phyloP scores from a whole-genome alignment of 192 early-diverging fungal genomes.

The Podila epicladia region DNA sequence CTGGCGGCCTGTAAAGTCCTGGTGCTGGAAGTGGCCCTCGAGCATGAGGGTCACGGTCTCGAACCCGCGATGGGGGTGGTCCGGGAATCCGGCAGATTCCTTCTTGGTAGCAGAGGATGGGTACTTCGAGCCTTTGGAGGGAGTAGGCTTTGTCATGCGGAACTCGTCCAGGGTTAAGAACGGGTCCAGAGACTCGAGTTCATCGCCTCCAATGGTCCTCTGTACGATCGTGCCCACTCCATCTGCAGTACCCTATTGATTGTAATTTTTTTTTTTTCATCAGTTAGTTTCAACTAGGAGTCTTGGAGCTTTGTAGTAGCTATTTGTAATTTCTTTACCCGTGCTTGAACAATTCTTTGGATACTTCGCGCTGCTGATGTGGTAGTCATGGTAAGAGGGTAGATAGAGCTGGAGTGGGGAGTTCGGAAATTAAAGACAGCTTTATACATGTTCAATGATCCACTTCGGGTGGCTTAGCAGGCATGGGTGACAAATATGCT shows the following conservation, averaged over 20 bases:
- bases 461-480: too few species aligned
- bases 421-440: too few species aligned
- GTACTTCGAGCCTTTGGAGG: conserved; percentile 10
- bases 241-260: conserved; percentile 7
- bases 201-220: conserved; percentile 4
- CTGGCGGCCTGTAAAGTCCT: conserved; percentile 76
- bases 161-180: conserved; percentile 20
- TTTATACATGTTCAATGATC: too few species aligned
- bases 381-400: too few species aligned
- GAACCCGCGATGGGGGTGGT: conserved; percentile 82
- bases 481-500: too few species aligned
- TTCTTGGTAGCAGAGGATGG: conserved; percentile 32
- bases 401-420: too few species aligned
- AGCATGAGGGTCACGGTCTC: conserved; percentile 78
- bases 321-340: too few species aligned
- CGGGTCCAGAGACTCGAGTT: conserved; percentile 9
- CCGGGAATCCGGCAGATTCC: conserved; percentile 54
- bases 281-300: too few species aligned
- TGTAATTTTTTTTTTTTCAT: too few species aligned
- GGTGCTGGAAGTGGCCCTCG: conserved; percentile 72
- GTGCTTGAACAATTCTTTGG: too few species aligned
- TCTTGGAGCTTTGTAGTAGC: too few species aligned
- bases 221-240: conserved; percentile 11
- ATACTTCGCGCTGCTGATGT: too few species aligned
- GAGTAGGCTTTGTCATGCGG: conserved; percentile 4